Evolutionary conservation across 2,329 filamentous ascomycete genomes (phyloP).

Genomic region (Aspergillus fijiensis): DNA sequence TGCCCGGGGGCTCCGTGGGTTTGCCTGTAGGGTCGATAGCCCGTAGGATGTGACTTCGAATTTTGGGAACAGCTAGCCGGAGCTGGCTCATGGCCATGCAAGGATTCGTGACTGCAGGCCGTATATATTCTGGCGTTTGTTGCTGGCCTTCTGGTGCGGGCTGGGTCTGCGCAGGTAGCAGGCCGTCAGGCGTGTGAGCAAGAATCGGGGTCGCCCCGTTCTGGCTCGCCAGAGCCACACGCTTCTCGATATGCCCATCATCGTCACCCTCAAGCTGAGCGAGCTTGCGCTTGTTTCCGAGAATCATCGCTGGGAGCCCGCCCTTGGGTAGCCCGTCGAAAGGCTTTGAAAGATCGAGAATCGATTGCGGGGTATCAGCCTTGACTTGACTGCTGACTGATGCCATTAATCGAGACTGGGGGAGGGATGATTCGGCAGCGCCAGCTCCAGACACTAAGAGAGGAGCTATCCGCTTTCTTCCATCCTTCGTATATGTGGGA

Average conservation of each 20-base stretch:
- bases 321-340: slow-evolving; percentile 91
- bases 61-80: slow-evolving; percentile 80
- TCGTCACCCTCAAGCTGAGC: slow-evolving; percentile 73
- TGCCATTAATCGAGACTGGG: slow-evolving; percentile 83
- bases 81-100: slow-evolving; percentile 78
- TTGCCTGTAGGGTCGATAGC: slow-evolving; percentile 64
- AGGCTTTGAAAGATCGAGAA: slow-evolving; percentile 87
- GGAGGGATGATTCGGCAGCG: slow-evolving; percentile 80
- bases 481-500: slow-evolving; percentile 93
- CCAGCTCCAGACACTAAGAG: slow-evolving; percentile 88
- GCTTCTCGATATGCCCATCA: slow-evolving; percentile 61
- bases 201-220: slow-evolving; percentile 73
- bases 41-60: slow-evolving; percentile 78
- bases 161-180: slow-evolving; percentile 70
- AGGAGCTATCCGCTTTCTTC: slow-evolving; percentile 92
- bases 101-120: slow-evolving; percentile 83
- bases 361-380: slow-evolving; percentile 73
- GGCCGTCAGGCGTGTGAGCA: slow-evolving; percentile 71
- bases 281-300: slow-evolving; percentile 91
- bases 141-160: slow-evolving; percentile 60
- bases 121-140: slow-evolving; percentile 76
- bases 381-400: slow-evolving; percentile 65
- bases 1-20: slow-evolving; percentile 41
- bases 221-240: slow-evolving; percentile 57
- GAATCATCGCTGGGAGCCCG: slow-evolving; percentile 77